Conservation (phyloP, 768 basidiomycete genomes). For the Suillus americanus region DNA sequence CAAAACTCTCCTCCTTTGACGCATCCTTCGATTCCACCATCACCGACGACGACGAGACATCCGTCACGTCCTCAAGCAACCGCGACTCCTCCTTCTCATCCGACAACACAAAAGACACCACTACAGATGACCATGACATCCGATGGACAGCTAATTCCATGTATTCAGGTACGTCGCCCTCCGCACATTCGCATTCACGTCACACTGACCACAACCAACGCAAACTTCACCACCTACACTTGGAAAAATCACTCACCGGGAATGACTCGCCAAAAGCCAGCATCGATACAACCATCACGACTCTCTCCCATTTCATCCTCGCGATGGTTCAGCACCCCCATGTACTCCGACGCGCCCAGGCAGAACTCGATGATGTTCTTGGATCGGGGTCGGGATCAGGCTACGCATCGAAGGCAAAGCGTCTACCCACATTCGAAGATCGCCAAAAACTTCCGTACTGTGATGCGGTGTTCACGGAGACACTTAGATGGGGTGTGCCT, state of each 20-base stretch:
- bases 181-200: neutral
- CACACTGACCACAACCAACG: neutral
- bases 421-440: slow-evolving; percentile 63
- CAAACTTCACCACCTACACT: too few species aligned
- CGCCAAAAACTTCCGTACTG: slow-evolving; percentile 55
- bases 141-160: slow-evolving; percentile 86
- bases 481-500: slow-evolving; percentile 53
- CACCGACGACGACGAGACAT: neutral
- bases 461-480: slow-evolving; percentile 56
- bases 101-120: neutral
- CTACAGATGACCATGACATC: slow-evolving; percentile 54
- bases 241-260: neutral
- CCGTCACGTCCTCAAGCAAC: neutral
- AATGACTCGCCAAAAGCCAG: slow-evolving; percentile 36
- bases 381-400: slow-evolving; percentile 26
- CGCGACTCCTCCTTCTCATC: neutral
- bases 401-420: slow-evolving; percentile 26
- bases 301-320: slow-evolving; percentile 58
- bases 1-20: slow-evolving; percentile 10
- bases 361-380: slow-evolving; percentile 63
- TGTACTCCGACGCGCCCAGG: slow-evolving; percentile 55
- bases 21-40: neutral
- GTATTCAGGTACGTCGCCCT: slow-evolving; percentile 43
- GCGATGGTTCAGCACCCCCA: slow-evolving; percentile 66
- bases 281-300: slow-evolving; percentile 64